These are phyloP conservation scores for Kodamaea sagamina DNA, from an alignment of 805 yeast genomes.

Conservation along the genomic window DNA sequence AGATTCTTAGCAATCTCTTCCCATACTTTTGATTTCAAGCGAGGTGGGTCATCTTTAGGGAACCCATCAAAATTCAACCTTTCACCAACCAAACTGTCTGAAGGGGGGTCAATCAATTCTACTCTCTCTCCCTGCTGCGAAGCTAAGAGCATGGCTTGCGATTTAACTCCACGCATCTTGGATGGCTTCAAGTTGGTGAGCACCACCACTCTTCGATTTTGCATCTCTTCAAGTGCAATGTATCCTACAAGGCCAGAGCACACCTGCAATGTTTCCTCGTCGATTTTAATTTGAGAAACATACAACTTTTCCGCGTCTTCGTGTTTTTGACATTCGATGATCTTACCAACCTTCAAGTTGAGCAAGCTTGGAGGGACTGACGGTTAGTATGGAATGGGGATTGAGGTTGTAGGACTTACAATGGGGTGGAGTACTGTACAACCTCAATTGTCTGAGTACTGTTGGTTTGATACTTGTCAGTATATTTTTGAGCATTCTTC, in stretches of 20 bases:
- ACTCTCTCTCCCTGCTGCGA: slow-evolving; percentile 42
- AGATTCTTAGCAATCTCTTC: slow-evolving; percentile 29
- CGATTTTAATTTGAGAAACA: slow-evolving; percentile 51
- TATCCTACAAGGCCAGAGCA: slow-evolving; percentile 60
- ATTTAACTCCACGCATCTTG: slow-evolving; percentile 61
- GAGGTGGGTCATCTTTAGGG: slow-evolving; percentile 19
- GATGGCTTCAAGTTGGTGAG: slow-evolving; percentile 60
- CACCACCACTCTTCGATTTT: slow-evolving; percentile 48
- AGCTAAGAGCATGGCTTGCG: slow-evolving; percentile 71
- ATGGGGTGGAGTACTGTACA: slow-evolving; percentile 2
- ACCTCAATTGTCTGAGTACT: neutral
- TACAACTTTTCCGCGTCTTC: slow-evolving; percentile 61
- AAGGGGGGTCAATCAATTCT: slow-evolving; percentile 52
- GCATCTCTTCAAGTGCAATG: slow-evolving; percentile 41
- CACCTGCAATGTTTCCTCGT: slow-evolving; percentile 38
- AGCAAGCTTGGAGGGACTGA: slow-evolving; percentile 22
- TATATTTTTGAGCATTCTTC: no score
- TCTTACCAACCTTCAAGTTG: slow-evolving; percentile 48
- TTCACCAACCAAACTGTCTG: slow-evolving; percentile 35
- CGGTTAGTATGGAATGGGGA: slow-evolving; percentile 7
- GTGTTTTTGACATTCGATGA: slow-evolving; percentile 48
- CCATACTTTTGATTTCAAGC: slow-evolving; percentile 39
- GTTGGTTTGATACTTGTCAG: neutral
- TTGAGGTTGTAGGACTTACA: neutral
- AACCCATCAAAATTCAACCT: slow-evolving; percentile 37